Percentiles rank a stretch among this genome's conserved stretches.
These are phyloP conservation scores for Leishmania tarentolae DNA, from an alignment of 208 protist species.

Conservation along the genomic window DNA sequence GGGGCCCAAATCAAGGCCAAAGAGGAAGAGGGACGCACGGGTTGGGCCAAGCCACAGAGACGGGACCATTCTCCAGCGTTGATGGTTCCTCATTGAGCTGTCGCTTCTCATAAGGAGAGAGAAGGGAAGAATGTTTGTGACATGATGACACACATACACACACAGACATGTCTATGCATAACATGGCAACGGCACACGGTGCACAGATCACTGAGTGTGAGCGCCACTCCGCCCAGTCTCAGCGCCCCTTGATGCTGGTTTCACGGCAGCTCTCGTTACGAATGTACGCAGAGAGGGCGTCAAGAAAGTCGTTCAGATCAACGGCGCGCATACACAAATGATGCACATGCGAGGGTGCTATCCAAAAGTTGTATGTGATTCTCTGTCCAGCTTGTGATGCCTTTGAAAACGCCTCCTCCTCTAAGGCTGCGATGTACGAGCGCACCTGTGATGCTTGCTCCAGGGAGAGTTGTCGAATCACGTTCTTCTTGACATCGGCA, in stretches of 20 bases:
- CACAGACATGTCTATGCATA: background rate
- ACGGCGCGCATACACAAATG: slow-evolving; percentile 23
- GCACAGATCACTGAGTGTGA: background rate
- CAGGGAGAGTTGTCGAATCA: slow-evolving; percentile 16
- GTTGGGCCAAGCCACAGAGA: background rate
- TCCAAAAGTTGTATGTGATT: slow-evolving; percentile 15
- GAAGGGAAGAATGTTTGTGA: background rate
- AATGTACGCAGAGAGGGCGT: slow-evolving; percentile 15
- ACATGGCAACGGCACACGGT: background rate
- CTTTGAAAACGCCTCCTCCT: background rate
- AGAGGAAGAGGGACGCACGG: background rate
- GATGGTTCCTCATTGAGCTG: background rate
- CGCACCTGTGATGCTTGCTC: slow-evolving; percentile 21
- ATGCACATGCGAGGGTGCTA: slow-evolving; percentile 23
- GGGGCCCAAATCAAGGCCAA: background rate
- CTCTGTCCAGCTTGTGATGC: too few species aligned
- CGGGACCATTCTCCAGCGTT: background rate
- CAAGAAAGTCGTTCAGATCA: slow-evolving; percentile 10
- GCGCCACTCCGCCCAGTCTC: background rate
- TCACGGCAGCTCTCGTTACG: background rate
- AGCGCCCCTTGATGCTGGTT: background rate
- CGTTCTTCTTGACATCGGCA: background rate
- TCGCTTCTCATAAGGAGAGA: background rate
- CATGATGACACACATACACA: background rate
- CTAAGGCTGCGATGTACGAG: slow-evolving; percentile 13